Evolutionary conservation across 768 basidiomycete genomes (phyloP), one percentile per base, ranked within the genome.

Genomic region (Auriscalpium microsporum): DNA sequence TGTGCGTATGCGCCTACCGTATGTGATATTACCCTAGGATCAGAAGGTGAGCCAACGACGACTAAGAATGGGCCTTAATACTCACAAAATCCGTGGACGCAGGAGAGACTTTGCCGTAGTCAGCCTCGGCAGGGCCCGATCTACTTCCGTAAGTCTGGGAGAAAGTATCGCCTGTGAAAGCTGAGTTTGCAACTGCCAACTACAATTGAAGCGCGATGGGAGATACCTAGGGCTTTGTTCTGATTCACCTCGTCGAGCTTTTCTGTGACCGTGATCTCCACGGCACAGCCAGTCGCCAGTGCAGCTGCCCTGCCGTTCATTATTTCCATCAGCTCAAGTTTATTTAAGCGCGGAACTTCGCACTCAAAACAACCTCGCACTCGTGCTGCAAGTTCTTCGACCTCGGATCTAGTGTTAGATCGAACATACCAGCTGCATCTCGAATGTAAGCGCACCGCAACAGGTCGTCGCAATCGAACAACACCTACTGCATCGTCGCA

Each of bases 1-100:
- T 21, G 23, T 28, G 11, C 40, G 13, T 47, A 34, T 40, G 48
- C 1, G 10, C 68, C 49, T 65, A 88, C 88, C 80, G 59, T 91
- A 87, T 5, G 82, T 84, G 28, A 91, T 73, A 64, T 90, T 88
- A 23, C 86, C 86, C 86, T 87, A 19, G 5, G 33, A 36, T 28
- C 21, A 3, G 40, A 10, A 55, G 13, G 4, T 28, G 28, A 28
- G 28, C 28, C 28, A 28, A 28, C 28, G 28, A 7, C 28, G 4
- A 28, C 28, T 28, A 28, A 28, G 7, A 28, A 28, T 28, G 28
- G 28, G 28, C 28, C 28, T 2, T 28, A 2, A 28, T 28, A 71
- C 86, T 73, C 62, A 90, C 90, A 59, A 92, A 91, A 65, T 91
- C 90, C 2, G 90, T 91, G 5, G 87, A 91, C 11, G 87, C 89